phyloP scores from a whole-genome alignment of 345 rosid species.

The Hibiscus trionum region DNA sequence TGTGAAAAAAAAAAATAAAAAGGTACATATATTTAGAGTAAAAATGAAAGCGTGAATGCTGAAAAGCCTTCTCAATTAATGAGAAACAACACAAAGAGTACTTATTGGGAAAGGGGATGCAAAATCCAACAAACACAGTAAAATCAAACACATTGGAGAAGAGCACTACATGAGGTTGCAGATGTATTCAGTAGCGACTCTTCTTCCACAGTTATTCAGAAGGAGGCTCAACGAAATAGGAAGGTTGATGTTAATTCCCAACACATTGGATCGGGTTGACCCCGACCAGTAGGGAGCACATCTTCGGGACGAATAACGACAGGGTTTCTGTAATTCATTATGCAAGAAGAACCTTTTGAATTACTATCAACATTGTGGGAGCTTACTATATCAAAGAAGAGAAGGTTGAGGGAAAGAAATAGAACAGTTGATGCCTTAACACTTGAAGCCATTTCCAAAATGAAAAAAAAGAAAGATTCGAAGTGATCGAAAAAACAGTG shows the following conservation, averaged over 20 bases:
- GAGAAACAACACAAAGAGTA: no score
- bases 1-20: no score
- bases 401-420: neutral
- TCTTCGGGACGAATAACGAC: neutral
- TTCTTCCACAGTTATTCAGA: slow-evolving; percentile 35
- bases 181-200: slow-evolving; percentile 28
- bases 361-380: neutral
- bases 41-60: no score
- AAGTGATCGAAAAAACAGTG: neutral
- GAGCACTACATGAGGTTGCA: neutral
- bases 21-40: no score
- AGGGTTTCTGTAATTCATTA: neutral
- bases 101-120: no score
- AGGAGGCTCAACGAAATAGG: slow-evolving; percentile 38
- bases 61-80: no score
- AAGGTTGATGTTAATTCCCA: slow-evolving; percentile 38
- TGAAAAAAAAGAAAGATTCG: neutral
- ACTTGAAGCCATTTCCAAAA: neutral
- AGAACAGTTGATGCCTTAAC: neutral
- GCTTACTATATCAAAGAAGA: neutral
- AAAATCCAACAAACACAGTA: neutral
- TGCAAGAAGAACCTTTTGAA: no score
- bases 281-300: neutral
- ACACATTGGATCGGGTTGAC: slow-evolving; percentile 18
- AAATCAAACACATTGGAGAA: neutral